These are phyloP conservation scores for Cyclotella kingstonii DNA, from an alignment of 108 stramenopile species.

Conservation along the genomic window DNA sequence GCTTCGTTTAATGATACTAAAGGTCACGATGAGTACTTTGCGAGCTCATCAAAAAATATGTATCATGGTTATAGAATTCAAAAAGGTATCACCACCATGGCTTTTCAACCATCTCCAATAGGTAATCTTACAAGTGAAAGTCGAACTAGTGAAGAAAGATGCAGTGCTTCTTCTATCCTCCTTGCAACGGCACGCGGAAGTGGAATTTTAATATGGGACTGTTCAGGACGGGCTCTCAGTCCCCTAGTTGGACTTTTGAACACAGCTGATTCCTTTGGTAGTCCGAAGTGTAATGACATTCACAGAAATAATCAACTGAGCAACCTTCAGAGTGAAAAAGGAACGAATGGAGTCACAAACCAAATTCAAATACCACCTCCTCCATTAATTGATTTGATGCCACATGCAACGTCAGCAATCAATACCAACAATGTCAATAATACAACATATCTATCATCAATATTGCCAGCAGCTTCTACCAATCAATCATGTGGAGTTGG, in stretches of 20 bases:
- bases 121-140: not conserved
- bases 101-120: slow-evolving; percentile 39
- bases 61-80: not conserved
- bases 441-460: not conserved
- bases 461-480: not conserved
- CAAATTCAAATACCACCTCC: not conserved
- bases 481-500: no score
- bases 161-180: slow-evolving; percentile 23
- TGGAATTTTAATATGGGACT: slow-evolving; percentile 77
- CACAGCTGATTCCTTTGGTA: slow-evolving; percentile 20
- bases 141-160: not conserved
- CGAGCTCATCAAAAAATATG: not conserved
- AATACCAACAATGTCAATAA: not conserved
- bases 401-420: not conserved
- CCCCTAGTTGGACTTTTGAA: slow-evolving; percentile 66
- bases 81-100: slow-evolving; percentile 29
- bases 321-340: not conserved
- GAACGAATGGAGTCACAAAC: not conserved
- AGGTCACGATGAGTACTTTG: not conserved
- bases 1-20: slow-evolving; percentile 1
- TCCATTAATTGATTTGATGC: not conserved
- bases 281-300: not conserved
- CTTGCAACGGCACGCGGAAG: slow-evolving; percentile 70
- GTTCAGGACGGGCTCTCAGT: slow-evolving; percentile 64
- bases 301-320: not conserved